These are phyloP conservation scores for Chlorella sp. DNA, from an alignment of 139 green algal genomes.

Conservation along the genomic window DNA sequence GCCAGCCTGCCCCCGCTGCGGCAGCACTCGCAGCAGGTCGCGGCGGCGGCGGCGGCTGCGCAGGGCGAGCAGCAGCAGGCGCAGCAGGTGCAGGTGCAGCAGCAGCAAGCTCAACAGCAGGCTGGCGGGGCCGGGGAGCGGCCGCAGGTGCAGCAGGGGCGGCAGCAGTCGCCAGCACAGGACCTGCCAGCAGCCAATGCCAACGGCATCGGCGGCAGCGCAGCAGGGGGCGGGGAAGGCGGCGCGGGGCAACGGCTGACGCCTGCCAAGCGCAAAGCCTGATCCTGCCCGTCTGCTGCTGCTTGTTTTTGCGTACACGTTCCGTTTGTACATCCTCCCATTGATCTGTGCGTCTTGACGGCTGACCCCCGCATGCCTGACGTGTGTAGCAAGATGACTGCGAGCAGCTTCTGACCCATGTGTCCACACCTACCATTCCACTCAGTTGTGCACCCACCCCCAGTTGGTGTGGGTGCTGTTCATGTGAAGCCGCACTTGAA, in stretches of 20 bases:
- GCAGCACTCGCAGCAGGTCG: neutral
- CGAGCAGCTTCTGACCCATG: no score
- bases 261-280: neutral
- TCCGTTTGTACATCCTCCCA: no score
- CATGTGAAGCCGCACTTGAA: no score
- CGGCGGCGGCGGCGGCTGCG: neutral
- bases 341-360: no score
- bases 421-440: no score
- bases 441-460: no score
- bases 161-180: neutral
- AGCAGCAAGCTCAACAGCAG: neutral
- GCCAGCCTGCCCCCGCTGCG: neutral
- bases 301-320: no score
- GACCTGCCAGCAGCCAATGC: neutral
- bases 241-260: neutral
- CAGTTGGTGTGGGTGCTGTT: no score
- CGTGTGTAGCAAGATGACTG: no score
- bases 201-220: no score
- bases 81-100: neutral
- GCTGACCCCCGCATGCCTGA: no score
- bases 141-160: neutral
- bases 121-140: neutral
- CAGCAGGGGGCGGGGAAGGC: neutral
- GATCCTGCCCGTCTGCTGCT: neutral
- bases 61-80: no score